Evolutionary conservation across 192 early-diverging fungal genomes (phyloP).

Genomic region (Globomyces pollinis-pini): DNA sequence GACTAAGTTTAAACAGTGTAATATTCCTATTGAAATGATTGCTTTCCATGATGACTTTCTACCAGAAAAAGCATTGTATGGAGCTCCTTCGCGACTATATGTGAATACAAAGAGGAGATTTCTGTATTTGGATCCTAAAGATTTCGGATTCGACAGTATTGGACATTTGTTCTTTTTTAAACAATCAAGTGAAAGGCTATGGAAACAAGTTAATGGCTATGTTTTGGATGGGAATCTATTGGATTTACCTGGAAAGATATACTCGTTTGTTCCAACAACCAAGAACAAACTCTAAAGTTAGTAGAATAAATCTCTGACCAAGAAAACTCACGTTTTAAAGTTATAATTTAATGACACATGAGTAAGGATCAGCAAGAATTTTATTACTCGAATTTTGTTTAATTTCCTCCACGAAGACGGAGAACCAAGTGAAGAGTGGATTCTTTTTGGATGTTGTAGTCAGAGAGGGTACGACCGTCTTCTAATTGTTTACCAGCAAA

Average conservation of each 20-base stretch:
- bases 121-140: background rate
- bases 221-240: background rate
- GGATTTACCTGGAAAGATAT: background rate
- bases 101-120: background rate
- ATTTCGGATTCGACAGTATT: background rate
- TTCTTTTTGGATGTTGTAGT: conserved; percentile 98
- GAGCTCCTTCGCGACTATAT: background rate
- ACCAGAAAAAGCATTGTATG: background rate
- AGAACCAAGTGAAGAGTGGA: conserved; percentile 96
- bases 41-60: background rate
- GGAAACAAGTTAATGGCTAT: background rate
- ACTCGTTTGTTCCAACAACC: background rate
- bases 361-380: too few species aligned
- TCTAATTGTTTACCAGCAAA: conserved; percentile 40
- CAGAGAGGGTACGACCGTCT: conserved; percentile 38
- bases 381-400: too few species aligned
- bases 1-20: background rate
- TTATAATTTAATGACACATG: too few species aligned
- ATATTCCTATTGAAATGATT: background rate
- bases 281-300: background rate
- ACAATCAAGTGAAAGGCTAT: background rate
- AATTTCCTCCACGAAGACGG: conserved; percentile 92
- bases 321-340: too few species aligned
- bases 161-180: conserved; percentile 4
- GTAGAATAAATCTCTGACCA: too few species aligned